A percentile compares a stretch with the other conserved stretches of the same genome.
Conservation (phyloP, 2,329 filamentous ascomycete genomes). For the Apiospora rasikravindrae region DNA sequence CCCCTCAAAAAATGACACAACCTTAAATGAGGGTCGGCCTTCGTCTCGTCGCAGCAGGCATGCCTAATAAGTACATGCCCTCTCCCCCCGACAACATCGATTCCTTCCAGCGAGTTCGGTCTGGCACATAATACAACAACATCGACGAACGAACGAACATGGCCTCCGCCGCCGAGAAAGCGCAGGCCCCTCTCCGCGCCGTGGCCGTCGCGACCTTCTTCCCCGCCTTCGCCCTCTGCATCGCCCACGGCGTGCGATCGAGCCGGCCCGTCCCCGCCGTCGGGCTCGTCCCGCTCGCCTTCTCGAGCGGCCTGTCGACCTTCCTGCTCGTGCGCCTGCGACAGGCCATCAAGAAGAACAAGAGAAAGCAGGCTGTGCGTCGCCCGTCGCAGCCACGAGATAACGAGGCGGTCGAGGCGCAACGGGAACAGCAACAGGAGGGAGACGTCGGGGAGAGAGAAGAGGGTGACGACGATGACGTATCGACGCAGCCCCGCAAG, state of each 20-base stretch:
- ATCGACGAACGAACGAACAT: constrained; percentile 23
- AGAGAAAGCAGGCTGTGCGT: constrained; percentile 17
- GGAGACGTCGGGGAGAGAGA: not conserved
- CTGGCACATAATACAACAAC: constrained; percentile 23
- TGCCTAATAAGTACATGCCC: too few relatives aligned
- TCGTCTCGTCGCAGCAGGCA: too few relatives aligned
- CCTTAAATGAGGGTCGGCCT: not conserved
- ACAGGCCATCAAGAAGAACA: not conserved
- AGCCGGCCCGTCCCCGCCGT: constrained; percentile 42
- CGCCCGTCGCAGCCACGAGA: constrained; percentile 22
- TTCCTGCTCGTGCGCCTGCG: constrained; percentile 32
- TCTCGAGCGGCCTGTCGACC: constrained; percentile 39
- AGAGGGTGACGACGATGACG: not conserved
- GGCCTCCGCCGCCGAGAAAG: constrained; percentile 3
- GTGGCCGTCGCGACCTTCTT: constrained; percentile 43
- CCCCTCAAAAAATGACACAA: not conserved
- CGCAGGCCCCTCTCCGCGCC: constrained; percentile 35
- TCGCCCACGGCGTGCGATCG: constrained; percentile 45
- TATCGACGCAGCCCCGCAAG: not conserved
- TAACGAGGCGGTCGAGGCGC: constrained; percentile 10
- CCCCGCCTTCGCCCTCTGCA: constrained; percentile 46
- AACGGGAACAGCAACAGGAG: not conserved
- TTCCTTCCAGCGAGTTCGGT: not conserved
- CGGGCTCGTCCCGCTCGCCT: constrained; percentile 45
- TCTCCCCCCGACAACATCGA: not conserved